These are phyloP conservation scores for Hevea brasiliensis DNA, from an alignment of 345 rosid species.

Conservation along the genomic window DNA sequence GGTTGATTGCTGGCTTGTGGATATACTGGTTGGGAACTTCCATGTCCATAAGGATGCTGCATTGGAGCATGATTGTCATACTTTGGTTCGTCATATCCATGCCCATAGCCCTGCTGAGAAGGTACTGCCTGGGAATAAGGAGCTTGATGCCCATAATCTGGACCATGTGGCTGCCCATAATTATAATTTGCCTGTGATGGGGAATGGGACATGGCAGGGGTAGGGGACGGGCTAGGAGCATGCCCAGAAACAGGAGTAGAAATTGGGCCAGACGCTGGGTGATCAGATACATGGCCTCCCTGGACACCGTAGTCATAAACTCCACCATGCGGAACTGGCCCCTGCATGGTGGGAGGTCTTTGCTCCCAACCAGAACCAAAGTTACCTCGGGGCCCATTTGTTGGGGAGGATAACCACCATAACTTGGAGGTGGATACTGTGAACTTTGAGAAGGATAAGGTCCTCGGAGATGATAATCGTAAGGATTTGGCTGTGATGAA, in stretches of 20 bases:
- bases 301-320: slow-evolving; percentile 78
- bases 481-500: slow-evolving; percentile 50
- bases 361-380: slow-evolving; percentile 78
- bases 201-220: slow-evolving; percentile 47
- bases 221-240: slow-evolving; percentile 50
- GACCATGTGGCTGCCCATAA: slow-evolving; percentile 71
- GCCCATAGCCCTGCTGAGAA: slow-evolving; percentile 65
- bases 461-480: slow-evolving; percentile 80
- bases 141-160: slow-evolving; percentile 63
- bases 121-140: slow-evolving; percentile 55
- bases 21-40: slow-evolving; percentile 60
- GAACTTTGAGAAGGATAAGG: slow-evolving; percentile 64
- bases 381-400: slow-evolving; percentile 63
- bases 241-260: slow-evolving; percentile 45
- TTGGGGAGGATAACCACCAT: slow-evolving; percentile 65
- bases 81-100: slow-evolving; percentile 63
- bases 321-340: slow-evolving; percentile 49
- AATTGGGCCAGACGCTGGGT: slow-evolving; percentile 41
- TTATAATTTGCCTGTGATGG: slow-evolving; percentile 56
- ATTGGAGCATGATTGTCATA: slow-evolving; percentile 51
- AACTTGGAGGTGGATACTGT: slow-evolving; percentile 56
- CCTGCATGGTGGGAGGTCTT: slow-evolving; percentile 56
- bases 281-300: slow-evolving; percentile 48
- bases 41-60: slow-evolving; percentile 62
- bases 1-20: slow-evolving; percentile 58